phyloP scores from a whole-genome alignment of 352 stramenopile genomes.

The Pythium guiyangense region DNA sequence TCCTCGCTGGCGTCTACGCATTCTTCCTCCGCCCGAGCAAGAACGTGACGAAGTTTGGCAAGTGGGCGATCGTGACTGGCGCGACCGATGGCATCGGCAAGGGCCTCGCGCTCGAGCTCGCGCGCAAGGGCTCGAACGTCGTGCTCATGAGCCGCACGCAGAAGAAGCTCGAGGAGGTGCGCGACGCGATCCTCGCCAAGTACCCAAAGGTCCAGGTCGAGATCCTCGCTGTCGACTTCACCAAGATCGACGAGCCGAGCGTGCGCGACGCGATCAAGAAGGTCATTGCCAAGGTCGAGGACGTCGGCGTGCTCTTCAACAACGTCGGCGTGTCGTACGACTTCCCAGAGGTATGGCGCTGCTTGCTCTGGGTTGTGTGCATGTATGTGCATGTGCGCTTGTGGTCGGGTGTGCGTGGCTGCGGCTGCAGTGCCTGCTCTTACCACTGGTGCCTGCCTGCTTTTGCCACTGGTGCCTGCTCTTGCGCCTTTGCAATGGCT shows the following conservation, averaged over 20 bases:
- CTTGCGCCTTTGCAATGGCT: not conserved
- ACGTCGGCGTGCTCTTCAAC: conserved; percentile 98
- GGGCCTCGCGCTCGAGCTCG: conserved; percentile 92
- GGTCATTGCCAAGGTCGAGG: conserved; percentile 70
- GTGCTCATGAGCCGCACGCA: conserved; percentile 97
- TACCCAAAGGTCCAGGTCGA: conserved; percentile 87
- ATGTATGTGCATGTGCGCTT: not conserved
- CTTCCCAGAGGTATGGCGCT: conserved; percentile 76
- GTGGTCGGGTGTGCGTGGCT: not conserved
- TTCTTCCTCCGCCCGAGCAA: conserved; percentile 94
- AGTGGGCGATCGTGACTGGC: conserved; percentile 97
- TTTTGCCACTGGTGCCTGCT: not conserved
- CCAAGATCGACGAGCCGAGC: conserved; percentile 76
- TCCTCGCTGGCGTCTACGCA: conserved; percentile 52
- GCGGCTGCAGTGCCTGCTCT: not conserved
- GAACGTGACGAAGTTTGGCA: conserved; percentile 92
- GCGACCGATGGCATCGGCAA: conserved; percentile 94
- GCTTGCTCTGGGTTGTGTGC: not conserved
- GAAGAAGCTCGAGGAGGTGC: conserved; percentile 91
- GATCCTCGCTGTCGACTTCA: conserved; percentile 93
- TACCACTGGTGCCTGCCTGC: not conserved
- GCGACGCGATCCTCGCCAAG: conserved; percentile 92
- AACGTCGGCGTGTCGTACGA: conserved; percentile 99
- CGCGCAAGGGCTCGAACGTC: conserved; percentile 96
- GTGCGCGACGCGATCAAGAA: conserved; percentile 52